Evolutionary conservation across 1,284 basidiomycete species (phyloP), one percentile per base, ranked within the genome.

Genomic region (Caloboletus inedulis): DNA sequence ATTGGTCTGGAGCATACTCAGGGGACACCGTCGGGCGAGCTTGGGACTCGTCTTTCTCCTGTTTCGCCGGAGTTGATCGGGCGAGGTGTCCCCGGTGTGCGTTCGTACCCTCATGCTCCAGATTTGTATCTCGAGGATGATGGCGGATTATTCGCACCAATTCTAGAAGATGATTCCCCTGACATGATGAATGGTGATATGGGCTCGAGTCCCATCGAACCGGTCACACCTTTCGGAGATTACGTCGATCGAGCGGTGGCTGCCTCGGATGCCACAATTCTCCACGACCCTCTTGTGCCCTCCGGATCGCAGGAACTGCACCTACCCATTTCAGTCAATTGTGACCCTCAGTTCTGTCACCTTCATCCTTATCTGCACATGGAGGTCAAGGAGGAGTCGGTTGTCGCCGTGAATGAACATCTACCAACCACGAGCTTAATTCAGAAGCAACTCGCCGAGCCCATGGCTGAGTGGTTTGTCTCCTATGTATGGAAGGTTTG

Each of bases 401-500:
- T 55, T 14, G 27, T 37, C n/a, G 16, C 44, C 13, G 37, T 43
- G 16, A 53, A 46, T 50, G 64, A 64, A 40, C 56, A 56, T 34
- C 74, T 79, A 18, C 74, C 82, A 10, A 74, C 75, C 53, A 77
- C 82, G 43, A 80, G 78, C n/a, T 63, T 72, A 18, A 71, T 77
- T 16, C 89, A 89, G 72, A 84, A 79, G 74, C 85, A 80, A 58
- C 73, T 90, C 16, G 81, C 85, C 0, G 85, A 87, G 42, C 87
- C 88, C 9, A 73, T 91, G 55, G 80, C 88, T 4, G 83, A 86
- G 53, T 91, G 89, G 89, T 72, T 89, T 37, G 82, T 86, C 37
- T 77, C 75, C 49, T 91, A 85, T 63, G 80, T 89, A 10, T 91
- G 88, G 88, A 88, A 86, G 64, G 81, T 82, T 43, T 89, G 88